Conservation (phyloP, 2,329 filamentous ascomycete genomes). For the Calonectria naviculata region DNA sequence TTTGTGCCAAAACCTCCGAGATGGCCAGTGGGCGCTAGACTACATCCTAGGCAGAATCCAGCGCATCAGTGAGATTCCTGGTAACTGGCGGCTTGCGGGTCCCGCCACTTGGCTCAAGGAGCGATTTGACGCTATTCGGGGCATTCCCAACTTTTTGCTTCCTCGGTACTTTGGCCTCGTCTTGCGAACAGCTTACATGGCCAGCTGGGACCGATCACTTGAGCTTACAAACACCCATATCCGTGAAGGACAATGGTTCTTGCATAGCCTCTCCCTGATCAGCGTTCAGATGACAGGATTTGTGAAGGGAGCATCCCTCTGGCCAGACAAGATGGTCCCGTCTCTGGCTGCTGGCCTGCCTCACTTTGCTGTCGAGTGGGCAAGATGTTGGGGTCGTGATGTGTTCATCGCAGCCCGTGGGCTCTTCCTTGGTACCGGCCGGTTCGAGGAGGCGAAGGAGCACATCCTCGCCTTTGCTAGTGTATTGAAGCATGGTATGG, state of each 20-base stretch:
- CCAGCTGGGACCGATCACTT: conserved; percentile 82
- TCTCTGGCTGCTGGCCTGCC: conserved; percentile 92
- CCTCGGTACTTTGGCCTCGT: conserved; percentile 95
- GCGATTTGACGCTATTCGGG: conserved; percentile 86
- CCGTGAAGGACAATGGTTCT: conserved; percentile 84
- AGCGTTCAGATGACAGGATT: conserved; percentile 91
- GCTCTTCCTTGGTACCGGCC: conserved; percentile 89
- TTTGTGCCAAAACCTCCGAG: conserved; percentile 89
- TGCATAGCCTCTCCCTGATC: conserved; percentile 90
- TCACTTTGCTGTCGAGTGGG: conserved; percentile 95
- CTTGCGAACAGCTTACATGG: conserved; percentile 87
- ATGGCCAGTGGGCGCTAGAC: conserved; percentile 93
- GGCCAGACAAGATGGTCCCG: conserved; percentile 85
- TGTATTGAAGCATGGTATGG: conserved; percentile 98
- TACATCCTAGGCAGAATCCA: conserved; percentile 86
- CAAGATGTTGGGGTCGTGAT: conserved; percentile 96
- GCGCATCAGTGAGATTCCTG: conserved; percentile 71
- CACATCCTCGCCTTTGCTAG: conserved; percentile 96
- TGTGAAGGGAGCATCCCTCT: conserved; percentile 90
- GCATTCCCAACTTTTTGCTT: conserved; percentile 87
- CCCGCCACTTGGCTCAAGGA: conserved; percentile 84
- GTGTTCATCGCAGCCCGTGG: conserved; percentile 96
- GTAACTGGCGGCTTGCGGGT: conserved; percentile 70
- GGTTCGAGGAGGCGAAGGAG: conserved; percentile 89
- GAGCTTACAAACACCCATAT: conserved; percentile 84